Percentiles rank a stretch among this genome's conserved stretches.
phyloP scores from a whole-genome alignment of 2,329 filamentous ascomycete genomes.

The Bipolaris gigantea region DNA sequence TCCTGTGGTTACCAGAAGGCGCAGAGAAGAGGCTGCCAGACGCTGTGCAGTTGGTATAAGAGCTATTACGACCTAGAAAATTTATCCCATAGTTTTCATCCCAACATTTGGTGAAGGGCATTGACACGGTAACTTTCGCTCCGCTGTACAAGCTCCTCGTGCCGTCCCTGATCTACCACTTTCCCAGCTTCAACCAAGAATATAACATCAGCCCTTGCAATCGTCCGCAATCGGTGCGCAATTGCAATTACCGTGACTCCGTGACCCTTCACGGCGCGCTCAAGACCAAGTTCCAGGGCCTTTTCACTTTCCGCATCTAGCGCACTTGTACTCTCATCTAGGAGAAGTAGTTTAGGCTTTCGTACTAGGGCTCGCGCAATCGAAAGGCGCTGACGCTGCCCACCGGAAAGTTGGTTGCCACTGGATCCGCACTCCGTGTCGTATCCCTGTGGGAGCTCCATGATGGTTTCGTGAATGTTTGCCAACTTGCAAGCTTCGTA shows the following conservation, averaged over 20 bases:
- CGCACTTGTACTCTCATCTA: conserved; percentile 50
- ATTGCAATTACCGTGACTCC: conserved; percentile 50
- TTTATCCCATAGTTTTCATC: conserved; percentile 20
- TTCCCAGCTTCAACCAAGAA: conserved; percentile 54
- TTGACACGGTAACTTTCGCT: conserved; percentile 55
- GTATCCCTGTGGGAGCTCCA: conserved; percentile 65
- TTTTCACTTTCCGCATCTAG: conserved; percentile 49
- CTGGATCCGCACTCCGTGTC: conserved; percentile 56
- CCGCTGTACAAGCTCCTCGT: conserved; percentile 53
- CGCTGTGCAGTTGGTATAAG: conserved; percentile 16
- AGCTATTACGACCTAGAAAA: background rate
- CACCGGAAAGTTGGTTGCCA: conserved; percentile 48
- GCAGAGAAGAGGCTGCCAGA: conserved; percentile 14
- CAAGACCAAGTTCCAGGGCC: conserved; percentile 46
- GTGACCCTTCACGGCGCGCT: conserved; percentile 39
- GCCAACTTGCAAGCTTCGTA: conserved; percentile 67
- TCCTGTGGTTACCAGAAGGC: conserved; percentile 23
- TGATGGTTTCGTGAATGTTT: conserved; percentile 71
- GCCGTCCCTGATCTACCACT: conserved; percentile 54
- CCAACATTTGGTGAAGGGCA: conserved; percentile 54
- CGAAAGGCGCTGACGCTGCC: conserved; percentile 48
- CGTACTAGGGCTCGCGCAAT: conserved; percentile 50
- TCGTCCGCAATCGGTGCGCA: conserved; percentile 48
- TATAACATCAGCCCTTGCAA: conserved; percentile 48
- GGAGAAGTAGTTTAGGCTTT: conserved; percentile 46